Base-by-base conservation (phyloP, 352 stramenopile genomes). In the Pythium guiyangense region DNA sequence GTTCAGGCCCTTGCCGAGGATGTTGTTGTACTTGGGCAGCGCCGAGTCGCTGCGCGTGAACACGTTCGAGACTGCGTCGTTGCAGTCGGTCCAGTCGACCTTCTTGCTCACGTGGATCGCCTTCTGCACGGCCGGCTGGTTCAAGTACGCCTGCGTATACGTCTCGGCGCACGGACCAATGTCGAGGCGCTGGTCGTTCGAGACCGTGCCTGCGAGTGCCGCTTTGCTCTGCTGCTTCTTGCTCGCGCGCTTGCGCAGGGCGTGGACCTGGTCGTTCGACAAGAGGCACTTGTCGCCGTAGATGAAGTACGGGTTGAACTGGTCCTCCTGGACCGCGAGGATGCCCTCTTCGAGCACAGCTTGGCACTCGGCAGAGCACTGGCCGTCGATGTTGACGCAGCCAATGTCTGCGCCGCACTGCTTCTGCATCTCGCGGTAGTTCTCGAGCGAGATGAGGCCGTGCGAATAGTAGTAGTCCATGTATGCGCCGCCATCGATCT, bases 391-490 rank as follows among this genome's bases (percentile, higher is more conserved):
- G 56, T 75, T 72, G 62, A 90, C 86, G 56, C 85, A 84, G 51
- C 76, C 79, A 31, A 86, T 86, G 48, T 82, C 60, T 2, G 61
- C 58, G 27, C 73, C 78, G 45, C 83, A 92, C 5, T 65, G 39
- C 31, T 79, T 66, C 49, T 77, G 69, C 43, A 87, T 86, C 57
- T 77, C 70, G 46, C 79, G 63, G 61, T 91, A 93, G 34, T 73
- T 77, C 70, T 93, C 81, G 17, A 84, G 72, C 51, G 80, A 91
- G 46, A 96, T 70, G 59, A 96, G 73, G 1, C 74, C 85, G 63
- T 96, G 88, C 48, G 77, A 88, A 71, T 96, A 94, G 69, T 89
- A 90, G 50, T 92, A 88, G 60, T 88, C 79, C 49, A 94, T 88
- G 69, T 93, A 88, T 1, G 79, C 69, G 66, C 79, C 78, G 51